A percentile compares a stretch with the other conserved stretches of the same genome.
phyloP scores from a whole-genome alignment of 2,329 filamentous ascomycete species.

The Ophiosphaerella narmari region DNA sequence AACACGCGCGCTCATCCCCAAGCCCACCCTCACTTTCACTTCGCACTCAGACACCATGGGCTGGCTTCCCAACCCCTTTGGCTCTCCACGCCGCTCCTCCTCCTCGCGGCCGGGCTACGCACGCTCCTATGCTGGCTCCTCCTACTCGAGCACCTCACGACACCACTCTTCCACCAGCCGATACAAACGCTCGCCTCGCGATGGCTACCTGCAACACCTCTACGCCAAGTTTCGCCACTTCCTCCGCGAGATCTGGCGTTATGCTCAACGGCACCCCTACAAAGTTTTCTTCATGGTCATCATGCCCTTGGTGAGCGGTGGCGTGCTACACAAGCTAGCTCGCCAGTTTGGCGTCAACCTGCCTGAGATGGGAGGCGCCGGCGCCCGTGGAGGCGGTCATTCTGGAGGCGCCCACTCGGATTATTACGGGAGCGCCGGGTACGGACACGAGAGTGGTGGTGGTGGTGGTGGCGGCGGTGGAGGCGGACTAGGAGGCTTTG shows the following conservation, averaged over 20 bases:
- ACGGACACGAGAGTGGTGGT: slow-evolving; percentile 41
- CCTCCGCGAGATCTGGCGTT: slow-evolving; percentile 78
- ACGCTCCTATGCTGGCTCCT: slow-evolving; percentile 35
- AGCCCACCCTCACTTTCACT: slow-evolving; percentile 10
- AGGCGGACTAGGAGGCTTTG: slow-evolving; percentile 30
- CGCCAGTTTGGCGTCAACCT: slow-evolving; percentile 78
- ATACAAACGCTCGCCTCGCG: slow-evolving; percentile 76
- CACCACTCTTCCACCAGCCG: slow-evolving; percentile 67
- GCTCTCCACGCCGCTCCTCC: slow-evolving; percentile 28
- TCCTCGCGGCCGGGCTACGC: slow-evolving; percentile 38
- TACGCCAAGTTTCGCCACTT: slow-evolving; percentile 78
- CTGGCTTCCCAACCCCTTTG: slow-evolving; percentile 43
- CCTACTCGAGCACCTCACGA: slow-evolving; percentile 34
- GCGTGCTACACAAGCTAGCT: slow-evolving; percentile 77
- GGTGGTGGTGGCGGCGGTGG: slow-evolving; percentile 36
- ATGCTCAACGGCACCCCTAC: slow-evolving; percentile 80
- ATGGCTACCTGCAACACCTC: slow-evolving; percentile 75
- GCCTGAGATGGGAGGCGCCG: slow-evolving; percentile 56
- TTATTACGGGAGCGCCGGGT: slow-evolving; percentile 54
- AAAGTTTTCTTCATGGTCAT: slow-evolving; percentile 91
- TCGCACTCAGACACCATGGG: slow-evolving; percentile 26
- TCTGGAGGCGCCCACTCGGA: slow-evolving; percentile 22
- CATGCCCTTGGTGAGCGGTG: slow-evolving; percentile 84
- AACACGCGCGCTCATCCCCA: slow-evolving; percentile 9
- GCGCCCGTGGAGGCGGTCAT: slow-evolving; percentile 31